These are phyloP conservation scores for Hypomyces perniciosus DNA, from an alignment of 2,329 filamentous ascomycete species.

Conservation along the genomic window DNA sequence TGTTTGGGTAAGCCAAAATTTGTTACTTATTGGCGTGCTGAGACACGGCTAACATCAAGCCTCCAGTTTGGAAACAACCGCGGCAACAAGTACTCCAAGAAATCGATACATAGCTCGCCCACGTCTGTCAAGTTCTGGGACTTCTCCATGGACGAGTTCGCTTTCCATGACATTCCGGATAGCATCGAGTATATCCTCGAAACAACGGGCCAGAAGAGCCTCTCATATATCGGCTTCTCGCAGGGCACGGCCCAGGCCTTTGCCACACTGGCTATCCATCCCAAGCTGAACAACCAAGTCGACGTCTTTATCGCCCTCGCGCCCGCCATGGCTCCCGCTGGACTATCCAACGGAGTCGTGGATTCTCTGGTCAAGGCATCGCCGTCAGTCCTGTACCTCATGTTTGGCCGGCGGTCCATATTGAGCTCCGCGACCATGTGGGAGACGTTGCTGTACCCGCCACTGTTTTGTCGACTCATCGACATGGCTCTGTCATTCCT, in stretches of 20 bases:
- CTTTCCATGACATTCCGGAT: constrained; percentile 94
- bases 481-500: constrained; percentile 76
- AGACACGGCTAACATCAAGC: neutral
- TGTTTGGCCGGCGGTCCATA: constrained; percentile 88
- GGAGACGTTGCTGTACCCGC: constrained; percentile 92
- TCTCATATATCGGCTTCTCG: constrained; percentile 96
- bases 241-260: constrained; percentile 97
- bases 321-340: constrained; percentile 92
- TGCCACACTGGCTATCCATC: constrained; percentile 86
- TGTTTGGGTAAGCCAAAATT: constrained; percentile 65
- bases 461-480: constrained; percentile 83
- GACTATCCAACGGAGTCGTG: constrained; percentile 82
- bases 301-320: constrained; percentile 95
- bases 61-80: constrained; percentile 85
- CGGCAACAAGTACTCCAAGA: constrained; percentile 99
- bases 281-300: constrained; percentile 83
- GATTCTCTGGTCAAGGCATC: constrained; percentile 91
- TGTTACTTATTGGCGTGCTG: too few relatives aligned
- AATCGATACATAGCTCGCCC: constrained; percentile 71
- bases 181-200: constrained; percentile 87
- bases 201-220: constrained; percentile 71
- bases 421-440: constrained; percentile 93
- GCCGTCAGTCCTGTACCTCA: constrained; percentile 83
- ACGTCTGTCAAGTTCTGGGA: constrained; percentile 82
- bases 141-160: constrained; percentile 97